Percentiles rank a stretch among this genome's conserved stretches.
Conservation (phyloP, 1,284 basidiomycete species). For the Ustilago esculenta region DNA sequence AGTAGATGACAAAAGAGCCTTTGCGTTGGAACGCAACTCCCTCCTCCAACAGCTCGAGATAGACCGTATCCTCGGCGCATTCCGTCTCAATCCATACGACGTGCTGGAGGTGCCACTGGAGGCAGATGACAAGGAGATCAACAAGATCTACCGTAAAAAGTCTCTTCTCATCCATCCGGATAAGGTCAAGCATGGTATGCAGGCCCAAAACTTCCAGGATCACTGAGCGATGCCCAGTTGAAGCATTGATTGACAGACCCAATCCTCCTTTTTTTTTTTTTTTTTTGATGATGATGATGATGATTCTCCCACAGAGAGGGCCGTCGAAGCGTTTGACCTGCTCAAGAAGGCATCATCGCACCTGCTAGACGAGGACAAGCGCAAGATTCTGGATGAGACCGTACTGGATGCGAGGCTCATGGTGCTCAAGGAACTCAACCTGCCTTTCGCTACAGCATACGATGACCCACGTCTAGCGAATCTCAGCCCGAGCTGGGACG, state of each 20-base stretch:
- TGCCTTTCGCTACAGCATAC: conserved; percentile 67
- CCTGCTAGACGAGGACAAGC: conserved; percentile 64
- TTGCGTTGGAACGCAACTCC: conserved; percentile 48
- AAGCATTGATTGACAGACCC: too few relatives aligned
- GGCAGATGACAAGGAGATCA: conserved; percentile 70
- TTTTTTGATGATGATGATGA: too few relatives aligned
- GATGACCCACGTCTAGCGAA: conserved; percentile 64
- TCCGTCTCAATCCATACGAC: conserved; percentile 73
- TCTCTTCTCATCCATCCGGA: conserved; percentile 73
- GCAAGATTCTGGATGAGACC: conserved; percentile 66
- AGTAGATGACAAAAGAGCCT: conserved; percentile 21
- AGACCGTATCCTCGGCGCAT: conserved; percentile 70
- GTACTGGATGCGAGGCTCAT: conserved; percentile 67
- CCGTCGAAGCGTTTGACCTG: conserved; percentile 71
- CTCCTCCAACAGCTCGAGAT: conserved; percentile 69
- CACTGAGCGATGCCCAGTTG: too few relatives aligned
- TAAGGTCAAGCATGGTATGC: conserved; percentile 70
- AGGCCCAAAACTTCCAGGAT: too few relatives aligned
- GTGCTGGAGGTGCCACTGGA: conserved; percentile 70
- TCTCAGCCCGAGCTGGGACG: conserved; percentile 69
- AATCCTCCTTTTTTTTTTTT: background rate
- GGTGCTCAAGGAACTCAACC: conserved; percentile 64
- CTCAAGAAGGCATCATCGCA: conserved; percentile 71
- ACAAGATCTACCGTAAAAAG: conserved; percentile 71
- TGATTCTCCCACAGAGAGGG: conserved; percentile 68